Base-by-base conservation (phyloP, 1,284 basidiomycete species). In the Ceratobasidium sp. region DNA sequence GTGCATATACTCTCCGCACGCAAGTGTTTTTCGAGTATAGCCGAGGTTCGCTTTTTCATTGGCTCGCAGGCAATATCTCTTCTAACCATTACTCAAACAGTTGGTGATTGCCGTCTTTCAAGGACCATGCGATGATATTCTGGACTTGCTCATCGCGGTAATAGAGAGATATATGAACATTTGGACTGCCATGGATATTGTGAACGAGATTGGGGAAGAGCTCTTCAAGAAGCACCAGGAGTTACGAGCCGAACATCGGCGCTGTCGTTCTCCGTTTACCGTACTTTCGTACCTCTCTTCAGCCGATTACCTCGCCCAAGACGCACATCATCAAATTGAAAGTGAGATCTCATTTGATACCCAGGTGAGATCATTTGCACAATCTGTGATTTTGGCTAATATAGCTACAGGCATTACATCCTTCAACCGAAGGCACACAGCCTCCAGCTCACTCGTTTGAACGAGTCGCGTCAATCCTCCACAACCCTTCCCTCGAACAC, bases 181-280 rank as follows among this genome's bases (percentile, higher is more conserved):
- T 40, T 95, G 93, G 94, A 89, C 89, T 18, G 93, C 92, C 80
- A 93, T 95, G 91, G 88, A 92, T 81, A 87, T 86, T n/a, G 88
- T 90, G 79, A 84, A 86, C 44, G 84, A 81, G 0, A 90, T 95
- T 61, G 87, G 90, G 1, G 83, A 85, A 10, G 88, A 91, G 0
- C 87, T 95, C n/a, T 90, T 91, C 82, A 84, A 86, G 33, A 89
- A 91, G 3, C 90, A 94, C 82, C 87, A 90, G 73, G 84, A 90
- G 81, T 85, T 87, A 26, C 88, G 89, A 70, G 91, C 92, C 18
- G 86, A 90, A 70, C 91, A 91, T 82, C 91, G 90, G 68, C 90
- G 61, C 15, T 76, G 71, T 75, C 71, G 91, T 33, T 86, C 89
- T 3, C 86, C 94, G 12, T 84, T 93, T 15, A 87, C 87, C 33